phyloP scores from a whole-genome alignment of 306 rosid genomes.

The Cucumis hystrix region DNA sequence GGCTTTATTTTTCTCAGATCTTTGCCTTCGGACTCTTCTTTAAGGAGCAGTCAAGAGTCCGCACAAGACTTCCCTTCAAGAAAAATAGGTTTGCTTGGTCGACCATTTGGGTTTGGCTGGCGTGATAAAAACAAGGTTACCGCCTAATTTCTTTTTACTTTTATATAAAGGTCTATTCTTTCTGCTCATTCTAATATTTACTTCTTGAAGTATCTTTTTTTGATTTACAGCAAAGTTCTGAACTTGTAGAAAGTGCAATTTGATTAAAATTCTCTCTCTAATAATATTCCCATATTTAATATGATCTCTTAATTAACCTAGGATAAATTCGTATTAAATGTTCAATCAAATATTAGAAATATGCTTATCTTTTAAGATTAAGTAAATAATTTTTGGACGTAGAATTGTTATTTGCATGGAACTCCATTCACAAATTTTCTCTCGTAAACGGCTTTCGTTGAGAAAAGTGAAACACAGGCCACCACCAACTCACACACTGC shows the following conservation, averaged over 20 bases:
- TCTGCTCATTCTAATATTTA: background rate
- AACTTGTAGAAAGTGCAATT: background rate
- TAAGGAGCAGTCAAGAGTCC: slow-evolving; percentile 47
- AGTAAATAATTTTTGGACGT: background rate
- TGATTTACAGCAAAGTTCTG: background rate
- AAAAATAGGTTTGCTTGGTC: slow-evolving; percentile 67
- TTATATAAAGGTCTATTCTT: background rate
- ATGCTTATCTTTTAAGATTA: background rate
- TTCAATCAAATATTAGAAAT: background rate
- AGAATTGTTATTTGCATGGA: background rate
- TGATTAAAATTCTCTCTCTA: background rate
- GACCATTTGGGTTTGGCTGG: slow-evolving; percentile 98
- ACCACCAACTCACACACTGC: background rate
- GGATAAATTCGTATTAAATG: background rate
- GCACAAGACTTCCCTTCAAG: slow-evolving; percentile 45
- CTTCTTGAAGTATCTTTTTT: background rate
- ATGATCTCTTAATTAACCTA: background rate
- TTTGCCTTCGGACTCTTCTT: slow-evolving; percentile 37
- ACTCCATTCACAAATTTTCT: background rate
- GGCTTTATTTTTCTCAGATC: slow-evolving; percentile 36
- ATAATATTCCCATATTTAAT: background rate
- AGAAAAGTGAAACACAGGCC: background rate
- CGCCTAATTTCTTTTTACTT: background rate
- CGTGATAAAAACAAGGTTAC: slow-evolving; percentile 86
- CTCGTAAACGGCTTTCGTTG: background rate